These are phyloP conservation scores for Lipomyces yamanashiensis DNA, from an alignment of 805 yeast genomes.

Conservation along the genomic window DNA sequence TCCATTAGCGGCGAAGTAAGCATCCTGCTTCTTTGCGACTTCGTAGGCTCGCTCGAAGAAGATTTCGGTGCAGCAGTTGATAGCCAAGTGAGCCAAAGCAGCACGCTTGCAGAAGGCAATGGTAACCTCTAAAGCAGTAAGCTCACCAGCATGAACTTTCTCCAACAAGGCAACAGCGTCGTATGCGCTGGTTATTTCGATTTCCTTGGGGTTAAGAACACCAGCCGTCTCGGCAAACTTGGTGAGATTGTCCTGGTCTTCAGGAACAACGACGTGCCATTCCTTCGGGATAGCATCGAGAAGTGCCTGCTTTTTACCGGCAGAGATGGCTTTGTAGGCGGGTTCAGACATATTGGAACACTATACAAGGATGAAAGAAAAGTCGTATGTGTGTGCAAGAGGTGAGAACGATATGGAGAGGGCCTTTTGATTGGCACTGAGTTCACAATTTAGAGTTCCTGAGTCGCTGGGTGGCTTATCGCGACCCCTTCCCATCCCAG, in stretches of 20 bases:
- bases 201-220: conserved; percentile 47
- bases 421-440: too few relatives aligned
- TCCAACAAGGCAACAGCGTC: conserved; percentile 47
- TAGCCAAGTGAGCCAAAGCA: conserved; percentile 33
- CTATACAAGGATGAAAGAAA: too few relatives aligned
- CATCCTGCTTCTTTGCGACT: conserved; percentile 61
- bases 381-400: too few relatives aligned
- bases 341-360: conserved; percentile 27
- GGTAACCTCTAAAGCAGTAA: conserved; percentile 51
- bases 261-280: conserved; percentile 50
- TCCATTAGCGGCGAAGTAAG: conserved; percentile 52
- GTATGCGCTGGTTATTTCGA: conserved; percentile 52
- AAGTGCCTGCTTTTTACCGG: conserved; percentile 50
- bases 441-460: too few relatives aligned
- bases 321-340: conserved; percentile 50
- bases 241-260: conserved; percentile 48
- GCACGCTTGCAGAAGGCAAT: conserved; percentile 52
- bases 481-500: too few relatives aligned
- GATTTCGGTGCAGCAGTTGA: conserved; percentile 42
- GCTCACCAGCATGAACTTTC: conserved; percentile 49
- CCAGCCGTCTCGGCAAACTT: conserved; percentile 49
- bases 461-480: too few relatives aligned
- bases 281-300: conserved; percentile 51
- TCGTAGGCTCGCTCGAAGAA: conserved; percentile 62
- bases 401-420: too few relatives aligned